These are phyloP conservation scores for Candida ascalaphidarum DNA, from an alignment of 805 yeast genomes.

Conservation along the genomic window DNA sequence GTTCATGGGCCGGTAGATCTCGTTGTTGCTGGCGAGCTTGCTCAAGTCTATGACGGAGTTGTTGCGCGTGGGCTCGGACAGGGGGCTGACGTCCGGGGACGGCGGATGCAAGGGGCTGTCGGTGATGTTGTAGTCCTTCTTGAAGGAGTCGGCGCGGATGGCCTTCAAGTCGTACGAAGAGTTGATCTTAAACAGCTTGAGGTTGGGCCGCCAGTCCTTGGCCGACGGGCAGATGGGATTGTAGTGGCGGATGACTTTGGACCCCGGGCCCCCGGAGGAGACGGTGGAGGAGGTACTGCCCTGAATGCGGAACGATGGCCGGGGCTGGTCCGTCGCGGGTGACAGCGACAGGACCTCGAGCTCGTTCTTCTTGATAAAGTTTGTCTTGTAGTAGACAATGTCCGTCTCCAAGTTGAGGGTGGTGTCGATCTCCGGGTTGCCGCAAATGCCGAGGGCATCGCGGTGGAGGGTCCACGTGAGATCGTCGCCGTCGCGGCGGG, in stretches of 20 bases:
- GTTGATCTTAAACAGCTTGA: constrained; percentile 18
- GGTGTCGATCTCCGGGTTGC: constrained; percentile 14
- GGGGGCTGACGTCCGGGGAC: constrained; percentile 35
- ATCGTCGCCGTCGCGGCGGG: constrained; percentile 13
- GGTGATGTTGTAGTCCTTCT: constrained; percentile 17
- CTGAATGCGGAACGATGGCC: constrained; percentile 27
- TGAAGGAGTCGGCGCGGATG: constrained; percentile 31
- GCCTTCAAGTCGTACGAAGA: constrained; percentile 26
- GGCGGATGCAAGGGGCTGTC: constrained; percentile 26
- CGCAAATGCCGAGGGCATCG: constrained; percentile 24
- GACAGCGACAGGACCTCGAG: constrained; percentile 9
- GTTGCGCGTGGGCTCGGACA: constrained; percentile 30
- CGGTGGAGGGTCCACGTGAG: constrained; percentile 23
- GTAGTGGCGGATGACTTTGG: constrained; percentile 5
- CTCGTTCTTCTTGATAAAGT: constrained; percentile 30
- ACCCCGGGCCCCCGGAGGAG: no score
- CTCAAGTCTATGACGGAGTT: constrained; percentile 33
- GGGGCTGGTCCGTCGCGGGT: constrained; percentile 14
- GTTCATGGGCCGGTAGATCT: constrained; percentile 29
- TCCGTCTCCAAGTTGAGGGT: constrained; percentile 31
- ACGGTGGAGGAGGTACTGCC: constrained; percentile 6
- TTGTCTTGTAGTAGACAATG: constrained; percentile 35
- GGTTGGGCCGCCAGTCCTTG: constrained; percentile 28
- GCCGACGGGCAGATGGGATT: constrained; percentile 33
- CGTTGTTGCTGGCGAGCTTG: constrained; percentile 24